Evolutionary conservation across 2,329 filamentous ascomycete species (phyloP).

Genomic region (Microdochium bolleyi): DNA sequence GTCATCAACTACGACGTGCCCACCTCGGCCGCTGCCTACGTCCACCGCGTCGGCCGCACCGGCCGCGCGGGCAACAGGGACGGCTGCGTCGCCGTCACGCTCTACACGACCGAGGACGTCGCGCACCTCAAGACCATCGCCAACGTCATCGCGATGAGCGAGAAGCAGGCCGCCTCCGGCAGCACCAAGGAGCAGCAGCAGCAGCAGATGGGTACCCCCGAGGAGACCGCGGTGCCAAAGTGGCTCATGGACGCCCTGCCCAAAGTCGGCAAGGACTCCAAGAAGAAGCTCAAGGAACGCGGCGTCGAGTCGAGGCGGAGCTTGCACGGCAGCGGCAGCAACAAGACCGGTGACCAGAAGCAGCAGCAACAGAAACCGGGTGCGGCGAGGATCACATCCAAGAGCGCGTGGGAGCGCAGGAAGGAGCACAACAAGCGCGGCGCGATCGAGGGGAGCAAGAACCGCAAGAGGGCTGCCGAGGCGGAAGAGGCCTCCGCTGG

Average conservation of each 20-base stretch:
- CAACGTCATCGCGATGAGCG: constrained; percentile 80
- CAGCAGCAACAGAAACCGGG: constrained; percentile 35
- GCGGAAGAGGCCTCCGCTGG: neutral
- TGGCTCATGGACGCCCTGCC: constrained; percentile 89
- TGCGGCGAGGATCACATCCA: constrained; percentile 58
- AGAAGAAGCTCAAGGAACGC: constrained; percentile 71
- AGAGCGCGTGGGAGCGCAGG: constrained; percentile 67
- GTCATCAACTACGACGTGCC: constrained; percentile 98
- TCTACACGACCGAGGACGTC: constrained; percentile 94
- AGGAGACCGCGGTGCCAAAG: constrained; percentile 51
- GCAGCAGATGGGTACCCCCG: neutral
- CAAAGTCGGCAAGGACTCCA: constrained; percentile 73
- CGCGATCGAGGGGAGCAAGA: constrained; percentile 55
- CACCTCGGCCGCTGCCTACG: constrained; percentile 80
- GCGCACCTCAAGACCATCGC: constrained; percentile 83
- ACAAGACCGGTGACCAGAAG: constrained; percentile 13
- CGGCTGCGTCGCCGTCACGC: constrained; percentile 84
- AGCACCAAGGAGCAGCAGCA: constrained; percentile 29
- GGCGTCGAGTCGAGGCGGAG: constrained; percentile 60
- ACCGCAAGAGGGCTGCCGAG: constrained; percentile 28
- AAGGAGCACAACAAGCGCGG: constrained; percentile 59
- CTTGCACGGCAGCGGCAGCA: neutral
- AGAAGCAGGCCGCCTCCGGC: constrained; percentile 56
- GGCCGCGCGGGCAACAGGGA: constrained; percentile 72
- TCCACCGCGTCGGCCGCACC: constrained; percentile 88